Evolutionary conservation across 352 stramenopile genomes (phyloP).

Genomic region (Pythium scleroteichum): DNA sequence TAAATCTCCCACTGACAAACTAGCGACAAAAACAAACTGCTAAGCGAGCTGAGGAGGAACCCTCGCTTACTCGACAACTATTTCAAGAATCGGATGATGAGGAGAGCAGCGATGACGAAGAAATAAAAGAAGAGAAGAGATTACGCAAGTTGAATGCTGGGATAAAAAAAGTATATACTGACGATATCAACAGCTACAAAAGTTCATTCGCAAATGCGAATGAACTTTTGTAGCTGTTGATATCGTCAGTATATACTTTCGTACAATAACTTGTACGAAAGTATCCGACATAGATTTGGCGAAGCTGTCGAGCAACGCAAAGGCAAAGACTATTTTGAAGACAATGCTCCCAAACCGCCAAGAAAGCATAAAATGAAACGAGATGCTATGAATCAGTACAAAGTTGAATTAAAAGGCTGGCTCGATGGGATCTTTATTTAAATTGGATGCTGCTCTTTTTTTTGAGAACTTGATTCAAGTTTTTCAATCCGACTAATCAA

Average conservation of each 20-base stretch:
- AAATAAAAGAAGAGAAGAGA: conserved; percentile 28
- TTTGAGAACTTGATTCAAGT: no score
- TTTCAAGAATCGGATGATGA: conserved; percentile 28
- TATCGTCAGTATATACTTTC: no score
- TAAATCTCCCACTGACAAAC: conserved; percentile 29
- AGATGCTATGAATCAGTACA: conserved; percentile 22
- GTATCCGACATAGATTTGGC: no score
- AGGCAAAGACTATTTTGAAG: no score
- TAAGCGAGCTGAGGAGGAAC: conserved; percentile 22
- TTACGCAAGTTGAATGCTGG: conserved; percentile 24
- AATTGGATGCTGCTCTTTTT: background rate
- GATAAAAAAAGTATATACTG: conserved; percentile 30
- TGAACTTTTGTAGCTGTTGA: no score
- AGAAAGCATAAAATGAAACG: conserved; percentile 9
- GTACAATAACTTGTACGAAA: conserved; percentile 21
- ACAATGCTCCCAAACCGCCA: background rate
- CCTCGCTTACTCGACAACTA: conserved; percentile 19
- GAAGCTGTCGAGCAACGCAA: no score
- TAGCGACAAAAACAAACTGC: conserved; percentile 22
- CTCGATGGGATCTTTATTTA: conserved; percentile 32
- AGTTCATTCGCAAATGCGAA: conserved; percentile 19
- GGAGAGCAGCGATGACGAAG: conserved; percentile 20
- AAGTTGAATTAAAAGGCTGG: conserved; percentile 26
- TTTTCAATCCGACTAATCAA: conserved; percentile 8
- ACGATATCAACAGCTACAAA: conserved; percentile 25